Base-by-base conservation (phyloP, 805 yeast genomes). In the Huiozyma naganishii region DNA sequence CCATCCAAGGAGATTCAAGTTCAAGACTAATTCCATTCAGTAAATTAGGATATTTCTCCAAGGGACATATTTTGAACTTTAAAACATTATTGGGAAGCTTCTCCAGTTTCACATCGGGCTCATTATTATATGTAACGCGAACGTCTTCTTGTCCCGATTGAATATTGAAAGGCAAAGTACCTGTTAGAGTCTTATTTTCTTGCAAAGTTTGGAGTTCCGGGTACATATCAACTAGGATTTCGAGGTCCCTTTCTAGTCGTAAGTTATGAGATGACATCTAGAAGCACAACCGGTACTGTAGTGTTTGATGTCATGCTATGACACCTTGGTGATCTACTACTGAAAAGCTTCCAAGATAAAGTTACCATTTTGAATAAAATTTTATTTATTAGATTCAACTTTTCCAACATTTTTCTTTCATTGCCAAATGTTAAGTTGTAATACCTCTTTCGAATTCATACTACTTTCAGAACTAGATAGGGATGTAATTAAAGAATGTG, bases 1-100 rank as follows among this genome's bases (percentile, higher is more conserved):
- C 29, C 35, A 75, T 45, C 65, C 75, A 62, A 1, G 44, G 38
- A 1, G 66, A 60, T 1, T 37, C 32, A 1, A 77, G 32, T 0
- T 43, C 27, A n/a, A 58, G 43, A 2, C 36, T 12, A 8, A 55
- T 37, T 6, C 53, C 41, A 17, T 43, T 39, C 28, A 47, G 40
- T 9, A 52, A 39, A 39, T 38, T 39, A 4, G 64, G 65, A 39
- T 60, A 60, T 5, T 34, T 12, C 1, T 17, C 27, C 23, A 17
- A 17, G 13, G 44, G 29, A 8, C 43, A 32, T 17, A 59, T 44
- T 4, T 17, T 40, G 38, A 59, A 57, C 2, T 7, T 17, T n/a
- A 59, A 12, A 3, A 23, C 7, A 37, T 52, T 52, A 13, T 40
- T 33, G 8, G 47, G 36, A 10, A 57, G 38, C 28, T 46, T 50